Conservation (phyloP, 1,284 basidiomycete genomes). For the Cryptococcus sp. region DNA sequence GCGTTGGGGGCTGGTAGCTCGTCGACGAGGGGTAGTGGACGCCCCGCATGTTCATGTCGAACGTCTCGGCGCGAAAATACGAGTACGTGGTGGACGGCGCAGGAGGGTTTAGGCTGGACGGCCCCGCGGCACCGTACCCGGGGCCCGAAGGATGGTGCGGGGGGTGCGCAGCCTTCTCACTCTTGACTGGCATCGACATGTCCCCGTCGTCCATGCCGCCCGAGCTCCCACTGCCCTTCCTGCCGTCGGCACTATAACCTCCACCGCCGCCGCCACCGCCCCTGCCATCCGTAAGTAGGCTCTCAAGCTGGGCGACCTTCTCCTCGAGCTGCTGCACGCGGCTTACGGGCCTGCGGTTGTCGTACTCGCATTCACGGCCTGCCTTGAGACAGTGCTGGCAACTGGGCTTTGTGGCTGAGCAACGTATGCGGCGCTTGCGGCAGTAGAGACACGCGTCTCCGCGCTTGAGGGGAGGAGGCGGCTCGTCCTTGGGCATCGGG, state of each 20-base stretch:
- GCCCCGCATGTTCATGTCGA: slow-evolving; percentile 18
- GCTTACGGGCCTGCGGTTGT: slow-evolving; percentile 40
- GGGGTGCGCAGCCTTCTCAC: slow-evolving; percentile 1
- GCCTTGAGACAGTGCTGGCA: slow-evolving; percentile 42
- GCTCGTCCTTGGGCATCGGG: slow-evolving; percentile 19
- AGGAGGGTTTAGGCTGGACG: not conserved
- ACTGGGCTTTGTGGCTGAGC: slow-evolving; percentile 38
- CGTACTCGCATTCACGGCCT: slow-evolving; percentile 41
- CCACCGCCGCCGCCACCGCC: slow-evolving; percentile 1
- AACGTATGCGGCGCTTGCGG: slow-evolving; percentile 42
- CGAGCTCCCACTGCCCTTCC: slow-evolving; percentile 1
- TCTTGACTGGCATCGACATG: not conserved
- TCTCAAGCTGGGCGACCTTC: slow-evolving; percentile 41
- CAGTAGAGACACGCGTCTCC: slow-evolving; percentile 48
- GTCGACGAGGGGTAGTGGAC: not conserved
- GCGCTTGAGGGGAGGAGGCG: slow-evolving; percentile 29
- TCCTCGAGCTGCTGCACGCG: slow-evolving; percentile 45
- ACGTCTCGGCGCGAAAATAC: not conserved
- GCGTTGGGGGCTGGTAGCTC: not conserved
- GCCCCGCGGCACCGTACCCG: not conserved
- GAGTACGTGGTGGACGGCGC: slow-evolving; percentile 5
- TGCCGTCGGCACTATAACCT: not conserved
- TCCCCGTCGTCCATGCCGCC: not conserved
- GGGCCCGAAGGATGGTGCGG: slow-evolving; percentile 12
- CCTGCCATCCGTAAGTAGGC: slow-evolving; percentile 10